A percentile compares a stretch with the other conserved stretches of the same genome.
These are phyloP conservation scores for Chaetomiaceae sp. DNA, from an alignment of 2,329 filamentous ascomycete genomes.

Conservation along the genomic window DNA sequence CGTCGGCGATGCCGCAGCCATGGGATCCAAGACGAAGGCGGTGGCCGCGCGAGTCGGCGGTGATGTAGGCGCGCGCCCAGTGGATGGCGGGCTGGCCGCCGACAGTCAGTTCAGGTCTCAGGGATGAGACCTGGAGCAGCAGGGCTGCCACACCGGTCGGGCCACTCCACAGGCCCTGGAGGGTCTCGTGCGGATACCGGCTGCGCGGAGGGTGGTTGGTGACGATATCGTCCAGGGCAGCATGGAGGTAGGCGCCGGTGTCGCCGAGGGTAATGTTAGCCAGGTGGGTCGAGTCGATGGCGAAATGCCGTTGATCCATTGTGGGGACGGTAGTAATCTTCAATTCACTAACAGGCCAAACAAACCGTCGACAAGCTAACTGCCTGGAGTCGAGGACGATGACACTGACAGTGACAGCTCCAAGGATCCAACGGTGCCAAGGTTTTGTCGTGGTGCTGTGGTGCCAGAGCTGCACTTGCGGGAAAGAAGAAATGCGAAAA, in stretches of 20 bases:
- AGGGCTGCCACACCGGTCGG: constrained; percentile 54
- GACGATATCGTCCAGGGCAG: constrained; percentile 36
- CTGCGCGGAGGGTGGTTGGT: constrained; percentile 34
- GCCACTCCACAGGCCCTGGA: constrained; percentile 48
- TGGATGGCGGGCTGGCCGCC: constrained; percentile 37
- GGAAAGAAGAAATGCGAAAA: too few species aligned
- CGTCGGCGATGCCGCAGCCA: constrained; percentile 47
- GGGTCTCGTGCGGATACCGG: constrained; percentile 31
- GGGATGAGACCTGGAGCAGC: constrained; percentile 44
- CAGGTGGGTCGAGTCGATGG: constrained; percentile 30
- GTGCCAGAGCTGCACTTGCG: too few species aligned
- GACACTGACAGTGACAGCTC: too few species aligned
- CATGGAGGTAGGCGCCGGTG: constrained; percentile 29
- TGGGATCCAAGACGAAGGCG: constrained; percentile 34
- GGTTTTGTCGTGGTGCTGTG: too few species aligned
- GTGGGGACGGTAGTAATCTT: too few species aligned
- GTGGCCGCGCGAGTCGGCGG: constrained; percentile 33
- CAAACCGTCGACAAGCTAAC: too few species aligned
- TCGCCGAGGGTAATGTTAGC: constrained; percentile 30
- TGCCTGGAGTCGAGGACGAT: too few species aligned
- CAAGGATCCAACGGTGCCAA: too few species aligned
- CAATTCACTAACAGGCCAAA: too few species aligned
- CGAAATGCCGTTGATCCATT: constrained; percentile 29
- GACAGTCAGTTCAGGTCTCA: constrained; percentile 41
- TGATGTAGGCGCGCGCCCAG: constrained; percentile 46